Evolutionary conservation across 345 rosid genomes (phyloP).

Genomic region (Cochlearia excelsa): DNA sequence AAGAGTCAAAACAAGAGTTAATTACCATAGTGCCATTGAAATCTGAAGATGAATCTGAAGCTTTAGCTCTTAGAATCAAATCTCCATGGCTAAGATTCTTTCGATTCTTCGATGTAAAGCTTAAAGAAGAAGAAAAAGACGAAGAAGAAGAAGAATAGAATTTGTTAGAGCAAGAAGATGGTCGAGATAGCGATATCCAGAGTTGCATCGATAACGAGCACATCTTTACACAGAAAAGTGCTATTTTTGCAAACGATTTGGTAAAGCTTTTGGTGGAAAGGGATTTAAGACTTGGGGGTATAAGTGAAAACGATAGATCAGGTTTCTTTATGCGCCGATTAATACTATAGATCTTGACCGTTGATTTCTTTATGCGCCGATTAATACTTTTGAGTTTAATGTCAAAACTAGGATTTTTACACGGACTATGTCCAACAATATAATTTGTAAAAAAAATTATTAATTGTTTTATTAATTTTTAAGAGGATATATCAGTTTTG

Average conservation of each 20-base stretch:
- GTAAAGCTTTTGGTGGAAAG: neutral
- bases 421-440: too few relatives aligned
- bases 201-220: slow-evolving; percentile 48
- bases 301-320: too few relatives aligned
- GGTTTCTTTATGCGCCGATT: too few relatives aligned
- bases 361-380: too few relatives aligned
- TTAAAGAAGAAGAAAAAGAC: slow-evolving; percentile 40
- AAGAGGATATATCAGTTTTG: too few relatives aligned
- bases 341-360: too few relatives aligned
- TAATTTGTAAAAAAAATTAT: too few relatives aligned
- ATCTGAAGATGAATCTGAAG: slow-evolving; percentile 50
- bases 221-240: slow-evolving; percentile 37
- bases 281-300: too few relatives aligned
- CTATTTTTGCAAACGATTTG: neutral
- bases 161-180: slow-evolving; percentile 14
- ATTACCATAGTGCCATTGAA: slow-evolving; percentile 44
- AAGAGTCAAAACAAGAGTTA: too few relatives aligned
- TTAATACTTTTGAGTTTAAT: too few relatives aligned
- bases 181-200: slow-evolving; percentile 38
- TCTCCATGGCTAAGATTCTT: slow-evolving; percentile 18
- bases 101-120: slow-evolving; percentile 34
- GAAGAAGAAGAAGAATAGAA: slow-evolving; percentile 22
- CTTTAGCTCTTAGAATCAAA: slow-evolving; percentile 44
- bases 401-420: too few relatives aligned
- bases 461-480: too few relatives aligned